Percentiles rank a stretch among this genome's conserved stretches.
Evolutionary conservation across 176 grass and related monocot genomes (phyloP).

Genomic region (Cenchrus fungigraminus): DNA sequence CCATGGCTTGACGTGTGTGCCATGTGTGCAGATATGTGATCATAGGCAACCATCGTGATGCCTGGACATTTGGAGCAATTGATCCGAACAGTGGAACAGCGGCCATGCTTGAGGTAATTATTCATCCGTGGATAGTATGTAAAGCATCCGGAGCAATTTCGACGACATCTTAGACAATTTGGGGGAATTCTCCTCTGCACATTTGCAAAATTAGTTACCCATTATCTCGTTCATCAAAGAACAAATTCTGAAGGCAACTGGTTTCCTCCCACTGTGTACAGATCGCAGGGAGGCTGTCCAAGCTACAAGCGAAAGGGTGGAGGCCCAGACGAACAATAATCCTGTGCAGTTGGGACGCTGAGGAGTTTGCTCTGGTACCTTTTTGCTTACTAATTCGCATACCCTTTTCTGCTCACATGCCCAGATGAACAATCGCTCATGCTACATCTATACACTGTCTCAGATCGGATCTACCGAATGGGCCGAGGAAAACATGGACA

Average conservation of each 20-base stretch:
- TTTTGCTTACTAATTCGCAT: background rate
- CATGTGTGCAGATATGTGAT: slow-evolving; percentile 66
- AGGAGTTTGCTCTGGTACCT: slow-evolving; percentile 71
- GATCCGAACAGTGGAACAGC: slow-evolving; percentile 92
- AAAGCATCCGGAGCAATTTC: background rate
- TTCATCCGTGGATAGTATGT: background rate
- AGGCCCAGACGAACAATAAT: slow-evolving; percentile 88
- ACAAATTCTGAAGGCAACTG: background rate
- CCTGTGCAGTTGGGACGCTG: slow-evolving; percentile 91
- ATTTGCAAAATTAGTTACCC: background rate
- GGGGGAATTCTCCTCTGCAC: background rate
- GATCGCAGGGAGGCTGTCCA: slow-evolving; percentile 66
- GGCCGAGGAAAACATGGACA: slow-evolving; percentile 85
- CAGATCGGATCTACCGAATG: slow-evolving; percentile 96
- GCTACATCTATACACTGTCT: background rate
- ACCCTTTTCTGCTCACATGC: background rate
- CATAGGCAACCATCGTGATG: slow-evolving; percentile 95
- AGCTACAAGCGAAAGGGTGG: slow-evolving; percentile 84
- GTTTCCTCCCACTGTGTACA: slow-evolving; percentile 31
- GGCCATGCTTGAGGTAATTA: slow-evolving; percentile 79
- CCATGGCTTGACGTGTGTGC: background rate
- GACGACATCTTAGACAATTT: slow-evolving; percentile 2
- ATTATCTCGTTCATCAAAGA: background rate
- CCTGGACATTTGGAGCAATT: slow-evolving; percentile 90
- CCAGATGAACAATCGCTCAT: slow-evolving; percentile 8